Base-by-base conservation (phyloP, 2,329 filamentous ascomycete genomes). In the Xylariomycetidae sp. region DNA sequence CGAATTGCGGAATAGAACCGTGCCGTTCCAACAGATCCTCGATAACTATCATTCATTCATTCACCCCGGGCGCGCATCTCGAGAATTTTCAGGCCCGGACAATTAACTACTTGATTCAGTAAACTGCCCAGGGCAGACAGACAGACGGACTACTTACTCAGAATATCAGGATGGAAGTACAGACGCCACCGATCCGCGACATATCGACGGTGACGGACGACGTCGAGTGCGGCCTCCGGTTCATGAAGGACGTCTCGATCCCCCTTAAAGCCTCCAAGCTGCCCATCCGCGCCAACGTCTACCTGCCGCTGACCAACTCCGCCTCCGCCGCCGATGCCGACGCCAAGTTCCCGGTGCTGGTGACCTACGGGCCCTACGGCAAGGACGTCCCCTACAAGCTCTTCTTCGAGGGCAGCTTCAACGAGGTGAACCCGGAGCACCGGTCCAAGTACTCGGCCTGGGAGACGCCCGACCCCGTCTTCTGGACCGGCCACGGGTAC, bases 321-420 rank as follows among this genome's bases (percentile, higher is more conserved):
- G 11, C 30, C 9, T 15, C 26, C 14, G 9, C 15, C 2, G 17
- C 34, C 11, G 46, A 38, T 9, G 40, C 42, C 12, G 33, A 69
- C 2, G 54, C 34, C 8, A 52, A 43, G 26, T 67, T 67, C 15
- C 82, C 82, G 0, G 80, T 83, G 0, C 54, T 86, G 7, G 74
- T 82, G 3, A 86, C 81, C 0, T 86, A 86, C 43, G 82, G 82
- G 0, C 82, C 82, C 0, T 86, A 86, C 42, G 82, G 82, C 28
- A 86, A 87, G 46, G 81, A 86, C 45, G 82, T 85, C 22, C 72
- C 67, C 14, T 85, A 85, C 51, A 66, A 17, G 11, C 64, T 56
- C 31, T 70, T 67, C 43, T 56, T 57, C 22, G 43, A 55, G 1
- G 51, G 55, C 14, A 66, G 59, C 7, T 72, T 66, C 34, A 45